Conservation (phyloP, 352 stramenopile species). For the Aphanomyces invadans region DNA sequence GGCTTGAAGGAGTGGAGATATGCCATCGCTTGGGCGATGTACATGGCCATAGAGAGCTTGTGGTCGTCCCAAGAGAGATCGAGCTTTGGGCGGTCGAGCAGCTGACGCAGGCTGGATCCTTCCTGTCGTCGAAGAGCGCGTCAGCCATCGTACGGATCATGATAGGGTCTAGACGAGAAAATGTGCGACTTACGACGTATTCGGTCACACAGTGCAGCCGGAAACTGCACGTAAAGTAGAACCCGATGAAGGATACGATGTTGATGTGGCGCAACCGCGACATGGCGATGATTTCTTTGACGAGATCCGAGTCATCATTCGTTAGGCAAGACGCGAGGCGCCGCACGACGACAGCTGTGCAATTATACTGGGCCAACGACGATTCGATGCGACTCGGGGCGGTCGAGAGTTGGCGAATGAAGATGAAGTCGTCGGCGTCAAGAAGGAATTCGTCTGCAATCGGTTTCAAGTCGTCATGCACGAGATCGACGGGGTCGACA, state of each 20-base stretch:
- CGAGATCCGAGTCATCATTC: not conserved
- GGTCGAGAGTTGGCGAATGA: not conserved
- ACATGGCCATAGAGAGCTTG: conserved; percentile 44
- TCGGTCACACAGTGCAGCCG: conserved; percentile 26
- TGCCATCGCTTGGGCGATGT: conserved; percentile 35
- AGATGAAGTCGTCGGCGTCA: not conserved
- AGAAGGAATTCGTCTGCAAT: not conserved
- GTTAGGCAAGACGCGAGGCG: no score
- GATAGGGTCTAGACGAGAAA: not conserved
- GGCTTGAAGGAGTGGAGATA: conserved; percentile 39
- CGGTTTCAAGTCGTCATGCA: not conserved
- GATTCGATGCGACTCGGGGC: no score
- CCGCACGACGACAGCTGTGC: not conserved
- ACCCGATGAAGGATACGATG: conserved; percentile 26
- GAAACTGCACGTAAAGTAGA: not conserved
- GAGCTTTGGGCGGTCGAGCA: not conserved
- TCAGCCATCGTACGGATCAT: no score
- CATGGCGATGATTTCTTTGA: conserved; percentile 10
- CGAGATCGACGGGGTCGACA: not conserved
- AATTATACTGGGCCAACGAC: not conserved
- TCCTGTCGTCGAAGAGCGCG: no score
- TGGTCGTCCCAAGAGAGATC: conserved; percentile 34
- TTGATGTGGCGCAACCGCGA: conserved; percentile 15
- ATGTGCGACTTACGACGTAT: conserved; percentile 28
- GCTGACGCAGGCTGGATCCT: not conserved